Base-by-base conservation (phyloP, 2,329 filamentous ascomycete genomes). In the Paraconiothyrium sp. region DNA sequence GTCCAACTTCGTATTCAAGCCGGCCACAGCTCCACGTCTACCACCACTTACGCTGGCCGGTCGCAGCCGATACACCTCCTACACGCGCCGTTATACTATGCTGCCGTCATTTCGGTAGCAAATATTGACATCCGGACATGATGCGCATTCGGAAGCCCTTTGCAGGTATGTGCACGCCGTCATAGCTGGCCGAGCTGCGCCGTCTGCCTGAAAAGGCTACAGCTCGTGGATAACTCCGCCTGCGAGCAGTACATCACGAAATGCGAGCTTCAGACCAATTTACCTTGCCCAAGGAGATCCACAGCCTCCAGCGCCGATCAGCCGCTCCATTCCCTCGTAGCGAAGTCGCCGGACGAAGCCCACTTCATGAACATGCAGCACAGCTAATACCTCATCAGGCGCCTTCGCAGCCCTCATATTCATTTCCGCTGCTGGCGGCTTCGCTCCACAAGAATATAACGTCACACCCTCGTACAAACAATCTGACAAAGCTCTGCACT, bases 141-240 rank as follows among this genome's bases (percentile, higher is more conserved):
- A 95, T 97, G 91, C 91, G 92, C 80, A 92, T 97, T 82, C 89
- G 94, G 75, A 87, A 93, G 72, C 91, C 92, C 58, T 97, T 97
- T 77, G 93, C 93, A 82, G 92, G 94, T 95, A 83, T 74, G 88
- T 82, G 64, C 48, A 44, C 51, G 60, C 64, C 62, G 62, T 66
- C 62, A 62, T 59, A 61, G 52, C 27, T 46, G 35, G 48, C n/a
- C 49, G 46, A 60, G 60, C 59, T 66, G 52, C 64, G 58, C 56
- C 50, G 62, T 58, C 61, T 55, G 63, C 59, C 59, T 61, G 43
- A 54, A 57, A 39, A 39, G 16, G 54, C 43, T 41, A 35, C 59
- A 35, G 24, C 49, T 32, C 20, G 16, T 44, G 41, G 5, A 20
- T 9, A 4, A n/a, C 9, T 20, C n/a, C 41, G 20, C 16, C 7